phyloP scores from a whole-genome alignment of 208 protist genomes.

The Trypanosoma brucei region DNA sequence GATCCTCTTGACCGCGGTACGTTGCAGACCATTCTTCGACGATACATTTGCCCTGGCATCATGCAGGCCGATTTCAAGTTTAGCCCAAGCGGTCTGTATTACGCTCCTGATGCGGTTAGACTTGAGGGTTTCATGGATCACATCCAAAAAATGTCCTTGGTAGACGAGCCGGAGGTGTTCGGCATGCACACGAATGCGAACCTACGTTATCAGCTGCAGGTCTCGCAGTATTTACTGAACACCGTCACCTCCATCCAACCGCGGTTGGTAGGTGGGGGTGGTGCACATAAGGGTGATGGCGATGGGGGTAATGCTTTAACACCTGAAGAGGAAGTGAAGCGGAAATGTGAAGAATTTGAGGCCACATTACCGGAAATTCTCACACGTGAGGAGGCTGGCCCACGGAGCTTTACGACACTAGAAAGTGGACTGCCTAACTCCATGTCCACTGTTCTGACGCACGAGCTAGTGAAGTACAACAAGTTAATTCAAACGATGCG shows the following conservation, averaged over 20 bases:
- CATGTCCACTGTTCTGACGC: constrained; percentile 93
- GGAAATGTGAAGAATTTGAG: constrained; percentile 90
- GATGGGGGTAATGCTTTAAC: constrained; percentile 25
- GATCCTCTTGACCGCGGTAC: constrained; percentile 95
- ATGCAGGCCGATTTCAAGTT: constrained; percentile 87
- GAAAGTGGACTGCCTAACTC: constrained; percentile 92
- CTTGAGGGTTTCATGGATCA: constrained; percentile 71
- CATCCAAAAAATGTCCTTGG: constrained; percentile 84
- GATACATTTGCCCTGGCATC: constrained; percentile 80
- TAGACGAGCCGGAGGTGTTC: constrained; percentile 94
- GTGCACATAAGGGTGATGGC: not conserved
- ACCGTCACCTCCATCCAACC: constrained; percentile 93
- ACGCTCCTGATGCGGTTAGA: constrained; percentile 50
- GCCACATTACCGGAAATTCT: constrained; percentile 61
- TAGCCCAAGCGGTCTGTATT: constrained; percentile 75
- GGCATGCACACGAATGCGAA: constrained; percentile 97
- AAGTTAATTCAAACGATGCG: constrained; percentile 89
- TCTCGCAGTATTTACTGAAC: constrained; percentile 87
- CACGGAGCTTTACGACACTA: constrained; percentile 85
- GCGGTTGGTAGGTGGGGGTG: constrained; percentile 32
- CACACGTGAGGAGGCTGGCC: constrained; percentile 78
- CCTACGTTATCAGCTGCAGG: constrained; percentile 94
- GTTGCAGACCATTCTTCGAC: constrained; percentile 88
- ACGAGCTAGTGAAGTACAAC: constrained; percentile 97
- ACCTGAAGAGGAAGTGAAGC: constrained; percentile 89